These are phyloP conservation scores for Phytophthora lateralis DNA, from an alignment of 352 stramenopile species.

Conservation along the genomic window DNA sequence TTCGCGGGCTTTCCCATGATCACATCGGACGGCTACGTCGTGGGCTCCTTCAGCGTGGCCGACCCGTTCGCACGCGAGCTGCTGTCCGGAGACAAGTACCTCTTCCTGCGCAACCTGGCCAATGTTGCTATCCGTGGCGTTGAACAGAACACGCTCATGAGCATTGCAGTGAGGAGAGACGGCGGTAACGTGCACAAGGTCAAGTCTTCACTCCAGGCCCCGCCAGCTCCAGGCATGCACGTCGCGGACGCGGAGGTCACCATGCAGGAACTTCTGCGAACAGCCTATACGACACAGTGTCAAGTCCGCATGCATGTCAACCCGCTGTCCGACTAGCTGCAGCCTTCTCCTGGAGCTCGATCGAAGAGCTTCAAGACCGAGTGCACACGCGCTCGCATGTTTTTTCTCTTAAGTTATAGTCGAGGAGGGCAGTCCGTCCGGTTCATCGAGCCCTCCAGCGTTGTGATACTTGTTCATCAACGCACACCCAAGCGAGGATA, in stretches of 20 bases:
- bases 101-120: slow-evolving; percentile 87
- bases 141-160: slow-evolving; percentile 79
- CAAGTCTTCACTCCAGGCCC: slow-evolving; percentile 44
- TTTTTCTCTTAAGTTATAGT: slow-evolving; percentile 48
- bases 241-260: slow-evolving; percentile 65
- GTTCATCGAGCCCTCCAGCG: not conserved
- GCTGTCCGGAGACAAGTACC: slow-evolving; percentile 75
- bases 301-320: slow-evolving; percentile 87
- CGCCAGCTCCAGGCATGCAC: slow-evolving; percentile 64
- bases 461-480: too few species aligned
- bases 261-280: slow-evolving; percentile 87
- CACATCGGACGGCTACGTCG: slow-evolving; percentile 63
- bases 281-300: slow-evolving; percentile 82
- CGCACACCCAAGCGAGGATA: slow-evolving; percentile 3
- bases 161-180: slow-evolving; percentile 27
- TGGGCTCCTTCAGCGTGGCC: slow-evolving; percentile 79
- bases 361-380: slow-evolving; percentile 28
- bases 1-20: slow-evolving; percentile 83
- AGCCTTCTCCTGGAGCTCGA: slow-evolving; percentile 8
- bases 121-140: slow-evolving; percentile 76
- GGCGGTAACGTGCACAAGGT: slow-evolving; percentile 32
- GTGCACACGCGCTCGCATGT: too few species aligned
- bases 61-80: slow-evolving; percentile 79
- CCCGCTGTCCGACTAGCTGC: slow-evolving; percentile 37
- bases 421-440: slow-evolving; percentile 1